Conservation (phyloP, 257 asterid genomes). For the Salvia splendens region DNA sequence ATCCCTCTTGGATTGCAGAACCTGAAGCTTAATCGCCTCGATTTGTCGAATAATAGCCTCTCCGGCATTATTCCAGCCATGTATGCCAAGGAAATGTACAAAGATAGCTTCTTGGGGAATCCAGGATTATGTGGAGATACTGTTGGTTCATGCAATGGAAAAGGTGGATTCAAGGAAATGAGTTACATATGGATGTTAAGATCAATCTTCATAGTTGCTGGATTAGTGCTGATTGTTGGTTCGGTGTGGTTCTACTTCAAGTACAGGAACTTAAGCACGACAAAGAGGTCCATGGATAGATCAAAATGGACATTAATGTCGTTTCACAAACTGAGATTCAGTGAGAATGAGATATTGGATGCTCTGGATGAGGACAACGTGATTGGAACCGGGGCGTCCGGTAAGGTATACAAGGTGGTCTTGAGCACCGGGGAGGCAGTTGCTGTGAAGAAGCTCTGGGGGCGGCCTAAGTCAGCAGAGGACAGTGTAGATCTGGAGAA, state of each 20-base stretch:
- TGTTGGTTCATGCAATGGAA: constrained; percentile 68
- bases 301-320: constrained; percentile 98
- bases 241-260: constrained; percentile 65
- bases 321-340: constrained; percentile 80
- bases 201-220: constrained; percentile 62
- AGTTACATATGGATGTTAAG: constrained; percentile 69
- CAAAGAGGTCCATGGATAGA: constrained; percentile 52
- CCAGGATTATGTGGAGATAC: constrained; percentile 84
- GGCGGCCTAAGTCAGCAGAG: constrained; percentile 50
- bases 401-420: constrained; percentile 95
- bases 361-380: constrained; percentile 88
- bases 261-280: constrained; percentile 52
- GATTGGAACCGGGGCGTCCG: constrained; percentile 90
- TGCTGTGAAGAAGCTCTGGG: constrained; percentile 90
- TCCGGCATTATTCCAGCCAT: constrained; percentile 79
- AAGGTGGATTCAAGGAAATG: constrained; percentile 38
- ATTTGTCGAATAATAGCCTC: constrained; percentile 74
- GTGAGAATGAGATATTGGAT: constrained; percentile 78
- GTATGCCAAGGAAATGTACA: constrained; percentile 78
- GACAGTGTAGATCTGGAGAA: constrained; percentile 64
- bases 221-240: constrained; percentile 60
- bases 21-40: constrained; percentile 85
- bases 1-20: constrained; percentile 74
- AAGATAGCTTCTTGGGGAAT: constrained; percentile 76
- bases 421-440: constrained; percentile 73